A percentile compares a stretch with the other conserved stretches of the same genome.
Evolutionary conservation across 768 basidiomycete species (phyloP).

Genomic region (Psilocybe cubensis): DNA sequence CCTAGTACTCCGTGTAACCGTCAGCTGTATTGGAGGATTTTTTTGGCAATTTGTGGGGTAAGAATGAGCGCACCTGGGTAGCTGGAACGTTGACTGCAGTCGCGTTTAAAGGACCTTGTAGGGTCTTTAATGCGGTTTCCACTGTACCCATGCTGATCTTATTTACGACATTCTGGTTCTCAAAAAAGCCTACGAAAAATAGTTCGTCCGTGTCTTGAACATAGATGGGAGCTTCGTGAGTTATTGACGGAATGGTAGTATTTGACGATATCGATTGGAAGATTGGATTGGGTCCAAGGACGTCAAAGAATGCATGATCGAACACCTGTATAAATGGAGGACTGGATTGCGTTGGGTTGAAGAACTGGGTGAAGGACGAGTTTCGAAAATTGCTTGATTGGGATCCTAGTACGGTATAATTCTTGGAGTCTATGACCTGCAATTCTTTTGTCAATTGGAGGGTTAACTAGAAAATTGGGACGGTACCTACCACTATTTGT

Average conservation of each 20-base stretch:
- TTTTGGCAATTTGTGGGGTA: neutral
- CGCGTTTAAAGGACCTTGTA: slow-evolving; percentile 23
- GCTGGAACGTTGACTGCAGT: slow-evolving; percentile 51
- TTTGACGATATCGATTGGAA: slow-evolving; percentile 64
- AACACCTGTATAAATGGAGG: slow-evolving; percentile 62
- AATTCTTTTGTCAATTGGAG: too few relatives aligned
- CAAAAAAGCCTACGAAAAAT: slow-evolving; percentile 71
- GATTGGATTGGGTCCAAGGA: slow-evolving; percentile 61
- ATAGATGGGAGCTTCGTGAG: slow-evolving; percentile 81
- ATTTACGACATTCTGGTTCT: slow-evolving; percentile 64
- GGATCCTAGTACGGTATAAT: too few relatives aligned
- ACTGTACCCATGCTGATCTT: slow-evolving; percentile 66
- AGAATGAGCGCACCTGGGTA: slow-evolving; percentile 33
- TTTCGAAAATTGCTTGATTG: slow-evolving; percentile 38
- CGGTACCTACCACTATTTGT: too few relatives aligned
- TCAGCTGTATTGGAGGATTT: neutral
- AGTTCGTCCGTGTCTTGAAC: slow-evolving; percentile 67
- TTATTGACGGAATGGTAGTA: slow-evolving; percentile 63
- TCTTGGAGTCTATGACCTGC: too few relatives aligned
- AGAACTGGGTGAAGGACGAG: slow-evolving; percentile 41
- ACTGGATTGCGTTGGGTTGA: slow-evolving; percentile 35
- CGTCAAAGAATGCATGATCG: slow-evolving; percentile 50
- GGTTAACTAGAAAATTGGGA: too few relatives aligned
- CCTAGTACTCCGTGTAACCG: slow-evolving; percentile 34
- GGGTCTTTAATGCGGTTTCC: slow-evolving; percentile 42